Evolutionary conservation across 1,139 yeast species (phyloP), one percentile per base, ranked within the genome.

Genomic region (Diutina siamensis): DNA sequence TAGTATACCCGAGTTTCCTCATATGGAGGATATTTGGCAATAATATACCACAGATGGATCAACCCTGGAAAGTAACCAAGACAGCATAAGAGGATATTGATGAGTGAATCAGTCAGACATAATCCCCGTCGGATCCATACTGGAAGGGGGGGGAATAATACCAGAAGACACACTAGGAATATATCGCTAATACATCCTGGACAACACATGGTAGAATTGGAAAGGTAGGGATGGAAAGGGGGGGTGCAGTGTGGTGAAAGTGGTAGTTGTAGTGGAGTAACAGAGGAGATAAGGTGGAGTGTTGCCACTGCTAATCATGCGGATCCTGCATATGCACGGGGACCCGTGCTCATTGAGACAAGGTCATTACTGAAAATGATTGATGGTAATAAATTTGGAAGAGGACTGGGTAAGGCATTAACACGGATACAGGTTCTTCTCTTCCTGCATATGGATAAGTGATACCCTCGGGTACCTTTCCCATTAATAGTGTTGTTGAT

Each of bases 51-150:
- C 4, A 82, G 63, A 58, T 79, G 84, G 36, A 79, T 74, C 51
- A 80, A 71, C 8, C 88, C 88, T 1, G 86, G 88, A 45, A 80
- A 65, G 55, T 76, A 80, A 2, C 87, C 88, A 32, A 81, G 60
- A 21, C 78, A 51, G 49, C 80, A 75, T 36, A 81, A 67, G 40
- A 74, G 60, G 38, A 81, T 65, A 57, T 80, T 81, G 49, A 82
- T 75, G 15, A 79, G 58, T 10, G 81, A 68, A 57, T 81, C 87
- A 35, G 69, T 63, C 2, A 84, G 72, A 51, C 85, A 80, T 32
- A 79, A 47, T 1, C 88, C 88, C 48, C 79, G 65, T 56, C 83
- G 76, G 49, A 81, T 71, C 74, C 80, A 74, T 20, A 82, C 88
- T 0, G 88, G 85, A 46, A 82, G 63, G 0, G 89, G 88, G 1